Evolutionary conservation across 2,329 filamentous ascomycete species (phyloP), one percentile per base, ranked within the genome.

Genomic region (Aquanectria penicillioides): DNA sequence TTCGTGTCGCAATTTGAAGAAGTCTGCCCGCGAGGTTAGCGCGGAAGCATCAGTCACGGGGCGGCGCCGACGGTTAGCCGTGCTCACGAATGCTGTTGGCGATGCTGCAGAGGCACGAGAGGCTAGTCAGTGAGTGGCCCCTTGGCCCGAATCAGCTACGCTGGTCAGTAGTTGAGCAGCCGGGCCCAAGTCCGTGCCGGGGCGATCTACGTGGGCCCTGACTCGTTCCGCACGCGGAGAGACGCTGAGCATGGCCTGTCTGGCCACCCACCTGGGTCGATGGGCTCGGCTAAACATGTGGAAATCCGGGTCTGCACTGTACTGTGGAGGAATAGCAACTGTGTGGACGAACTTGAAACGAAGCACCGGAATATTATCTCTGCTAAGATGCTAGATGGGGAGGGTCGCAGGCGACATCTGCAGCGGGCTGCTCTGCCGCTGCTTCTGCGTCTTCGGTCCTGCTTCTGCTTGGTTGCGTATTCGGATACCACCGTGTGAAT

Each of bases 151-250:
- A 63, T 25, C 23, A 62, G 67, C 41, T 59, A 63, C 55, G 51
- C 23, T 52, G n/a, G 33, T 22, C 29, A 54, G 31, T 59, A 53
- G 34, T 50, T 54, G 43, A 55, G 11, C 37, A 57, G 50, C 59
- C 38, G 48, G 65, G 37, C 44, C 51, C 53, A 41, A 64, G 65
- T 65, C 63, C 59, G 67, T 69, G 67, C 67, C 67, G 69, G n/a
- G 61, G 56, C 63, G 63, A 69, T 69, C 67, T 64, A 26, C 53
- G 59, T 49, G 48, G 56, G 57, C 51, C 65, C 57, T 69, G 65
- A 69, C 67, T 69, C 67, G 63, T 46, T 51, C 20, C 11, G 20
- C 28, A 17, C 25, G 40, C 43, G 34, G 43, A 23, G 22, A 36
- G 18, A 26, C n/a, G 33, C 23, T 29, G 44, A 12, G 37, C 25